Evolutionary conservation across 1,284 basidiomycete genomes (phyloP).

Genomic region (Ustanciosporium gigantosporum): DNA sequence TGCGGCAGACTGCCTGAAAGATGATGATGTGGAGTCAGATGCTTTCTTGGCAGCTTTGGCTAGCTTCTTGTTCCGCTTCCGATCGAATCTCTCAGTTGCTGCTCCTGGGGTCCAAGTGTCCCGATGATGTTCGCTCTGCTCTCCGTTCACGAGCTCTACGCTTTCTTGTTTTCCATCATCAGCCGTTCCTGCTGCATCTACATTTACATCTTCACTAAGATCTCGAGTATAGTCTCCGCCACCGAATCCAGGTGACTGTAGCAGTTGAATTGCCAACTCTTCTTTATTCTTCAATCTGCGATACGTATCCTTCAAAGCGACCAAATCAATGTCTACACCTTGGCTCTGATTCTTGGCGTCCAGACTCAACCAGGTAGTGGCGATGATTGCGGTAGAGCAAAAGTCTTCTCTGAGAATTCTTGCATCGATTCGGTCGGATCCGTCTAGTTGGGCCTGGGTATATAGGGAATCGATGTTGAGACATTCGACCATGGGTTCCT

Average conservation of each 20-base stretch:
- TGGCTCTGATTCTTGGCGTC: constrained; percentile 24
- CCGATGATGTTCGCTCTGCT: too few species aligned
- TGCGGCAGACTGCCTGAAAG: not conserved
- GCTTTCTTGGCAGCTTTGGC: constrained; percentile 8
- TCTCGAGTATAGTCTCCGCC: not conserved
- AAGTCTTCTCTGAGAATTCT: constrained; percentile 48
- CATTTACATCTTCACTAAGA: not conserved
- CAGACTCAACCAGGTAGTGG: constrained; percentile 39
- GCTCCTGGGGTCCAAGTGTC: constrained; percentile 38
- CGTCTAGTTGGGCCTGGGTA: constrained; percentile 27
- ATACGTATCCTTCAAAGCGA: constrained; percentile 38
- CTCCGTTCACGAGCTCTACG: not conserved
- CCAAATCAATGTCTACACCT: constrained; percentile 49
- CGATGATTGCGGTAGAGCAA: constrained; percentile 44
- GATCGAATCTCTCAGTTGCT: constrained; percentile 43
- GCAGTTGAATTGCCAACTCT: constrained; percentile 6
- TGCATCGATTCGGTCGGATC: constrained; percentile 36
- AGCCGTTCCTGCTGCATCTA: not conserved
- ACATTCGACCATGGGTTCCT: constrained; percentile 45
- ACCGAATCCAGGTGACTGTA: constrained; percentile 32
- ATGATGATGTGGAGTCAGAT: not conserved
- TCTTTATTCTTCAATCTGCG: constrained; percentile 6
- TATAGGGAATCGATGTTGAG: constrained; percentile 47
- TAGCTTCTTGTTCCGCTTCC: constrained; percentile 25
- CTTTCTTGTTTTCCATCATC: not conserved